A percentile compares a stretch with the other conserved stretches of the same genome.
Evolutionary conservation across 495 filamentous ascomycete species (phyloP).

Genomic region (Aspergillus asperescens): DNA sequence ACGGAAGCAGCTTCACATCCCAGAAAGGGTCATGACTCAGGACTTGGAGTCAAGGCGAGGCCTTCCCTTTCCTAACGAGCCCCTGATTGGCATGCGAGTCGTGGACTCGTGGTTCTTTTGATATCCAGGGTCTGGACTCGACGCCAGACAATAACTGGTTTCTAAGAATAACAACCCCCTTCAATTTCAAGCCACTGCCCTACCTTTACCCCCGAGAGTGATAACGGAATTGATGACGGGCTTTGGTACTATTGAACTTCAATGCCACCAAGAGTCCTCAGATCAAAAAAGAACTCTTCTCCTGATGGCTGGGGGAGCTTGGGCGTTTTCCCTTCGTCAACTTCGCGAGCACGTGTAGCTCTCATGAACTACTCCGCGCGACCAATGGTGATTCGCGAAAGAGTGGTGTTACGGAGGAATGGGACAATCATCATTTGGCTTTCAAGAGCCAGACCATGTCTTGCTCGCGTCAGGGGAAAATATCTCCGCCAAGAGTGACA

Average conservation of each 20-base stretch:
- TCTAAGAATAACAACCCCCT: slow-evolving; percentile 5
- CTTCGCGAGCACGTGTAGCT: not conserved
- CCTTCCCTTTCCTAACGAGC: not conserved
- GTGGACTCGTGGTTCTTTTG: not conserved
- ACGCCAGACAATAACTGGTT: not conserved
- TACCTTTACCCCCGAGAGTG: not conserved
- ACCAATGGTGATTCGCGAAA: not conserved
- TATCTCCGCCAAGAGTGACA: not conserved
- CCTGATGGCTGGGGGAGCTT: slow-evolving; percentile 24
- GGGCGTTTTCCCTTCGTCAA: not conserved
- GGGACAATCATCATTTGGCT: not conserved
- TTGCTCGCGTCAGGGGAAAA: not conserved
- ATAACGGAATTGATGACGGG: no score
- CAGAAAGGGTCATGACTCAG: not conserved
- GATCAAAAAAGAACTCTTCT: slow-evolving; percentile 12
- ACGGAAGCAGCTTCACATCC: not conserved
- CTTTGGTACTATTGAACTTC: no score
- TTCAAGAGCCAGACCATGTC: not conserved
- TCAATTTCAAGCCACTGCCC: not conserved
- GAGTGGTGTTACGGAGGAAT: not conserved
- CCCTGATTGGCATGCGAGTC: not conserved
- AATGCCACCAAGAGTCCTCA: not conserved
- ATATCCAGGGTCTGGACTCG: not conserved
- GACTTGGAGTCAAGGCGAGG: not conserved
- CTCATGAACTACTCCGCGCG: not conserved